Evolutionary conservation across 306 rosid species (phyloP), one percentile per base, ranked within the genome.

Genomic region (Adenanthera pavonina): DNA sequence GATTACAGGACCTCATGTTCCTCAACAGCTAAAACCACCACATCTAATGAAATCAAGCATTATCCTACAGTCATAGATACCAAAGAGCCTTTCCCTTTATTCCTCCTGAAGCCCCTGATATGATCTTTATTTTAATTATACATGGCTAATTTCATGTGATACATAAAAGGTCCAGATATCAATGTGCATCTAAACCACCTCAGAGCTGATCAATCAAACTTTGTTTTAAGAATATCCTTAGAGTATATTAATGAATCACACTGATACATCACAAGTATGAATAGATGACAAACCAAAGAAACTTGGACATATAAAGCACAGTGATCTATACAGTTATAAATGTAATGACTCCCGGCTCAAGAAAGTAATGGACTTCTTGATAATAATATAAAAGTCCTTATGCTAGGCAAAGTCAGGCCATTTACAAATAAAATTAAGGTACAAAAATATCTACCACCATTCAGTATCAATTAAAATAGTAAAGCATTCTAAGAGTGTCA

Each of bases 271-370:
- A 38, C 40, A 56, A 19, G 52, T 40, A 33, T 38, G 20, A 35
- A 38, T 57, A 25, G 52, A 41, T 56, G 49, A 54, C 78, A 74
- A 74, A 5, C 53, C 54, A 74, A 74, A 38, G 68, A 74, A 46
- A 46, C 72, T 10, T 34, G 25, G 36, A 65, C 41, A 71, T 3
- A 48, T 33, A 8, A 1, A 64, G 72, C 60, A 62, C 20, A 62
- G 12, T 41, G 3, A 14, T 61, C n/a, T 25, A 33, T 44, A 33
- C 13, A 30, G 33, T 36, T 53, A 53, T 33, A 49, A 19, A 59
- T 57, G 41, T 13, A 43, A 41, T 16, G 30, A 60, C 44, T 41
- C 44, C 43, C 70, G 43, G 40, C 38, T 19, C 16, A 33, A 60
- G 14, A 75, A 59, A 60, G 35, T 25, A 60, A 60, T 25, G 7